Evolutionary conservation across 768 basidiomycete species (phyloP), one percentile per base, ranked within the genome.

Genomic region (Daedaleopsis nitida): DNA sequence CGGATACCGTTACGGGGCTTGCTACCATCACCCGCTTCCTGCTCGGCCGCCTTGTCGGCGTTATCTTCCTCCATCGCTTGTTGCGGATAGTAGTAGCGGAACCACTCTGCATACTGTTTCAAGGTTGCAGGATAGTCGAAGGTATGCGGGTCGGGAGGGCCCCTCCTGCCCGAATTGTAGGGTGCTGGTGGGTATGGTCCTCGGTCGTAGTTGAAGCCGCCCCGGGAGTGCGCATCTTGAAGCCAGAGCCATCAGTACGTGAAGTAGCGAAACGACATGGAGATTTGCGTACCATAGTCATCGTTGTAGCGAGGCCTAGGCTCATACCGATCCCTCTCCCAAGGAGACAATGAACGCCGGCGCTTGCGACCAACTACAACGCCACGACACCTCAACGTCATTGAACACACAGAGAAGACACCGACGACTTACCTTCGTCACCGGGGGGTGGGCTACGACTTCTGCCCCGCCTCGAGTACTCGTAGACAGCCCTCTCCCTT

Each of bases 21-120:
- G 27, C 86, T 81, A 39, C 90, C 91, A 69, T 92, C 88, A 17
- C 86, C 90, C 9, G 91, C 90, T 72, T 91, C 88, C 72, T 87
- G 87, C 67, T 93, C 91, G 14, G 91, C 90, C 52, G 86, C 88
- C 69, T 92, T 92, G 77, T 92, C 92, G 50, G 86, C 85, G 53
- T 80, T 87, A 69, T 95, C 92, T 75, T 94, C 93, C 63, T 93
- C 90, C 8, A 80, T 80, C 16, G 91, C 92, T 70, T 89, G 85
- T 64, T 88, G 84, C 8, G 91, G 88, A 68, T 83, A 88, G 64
- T 76, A 85, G 69, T 81, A 89, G 38, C 92, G 84, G 73, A 92
- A 94, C 92, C 92, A 94, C 66, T 94, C 92, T 2, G 90, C 90
- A 65, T 87, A 94, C 67, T 92, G 89, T 75, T 92, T 92, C 72